A percentile compares a stretch with the other conserved stretches of the same genome.
Conservation (phyloP, 169 alveolate genomes). For the Plasmodium cynomolgi region DNA sequence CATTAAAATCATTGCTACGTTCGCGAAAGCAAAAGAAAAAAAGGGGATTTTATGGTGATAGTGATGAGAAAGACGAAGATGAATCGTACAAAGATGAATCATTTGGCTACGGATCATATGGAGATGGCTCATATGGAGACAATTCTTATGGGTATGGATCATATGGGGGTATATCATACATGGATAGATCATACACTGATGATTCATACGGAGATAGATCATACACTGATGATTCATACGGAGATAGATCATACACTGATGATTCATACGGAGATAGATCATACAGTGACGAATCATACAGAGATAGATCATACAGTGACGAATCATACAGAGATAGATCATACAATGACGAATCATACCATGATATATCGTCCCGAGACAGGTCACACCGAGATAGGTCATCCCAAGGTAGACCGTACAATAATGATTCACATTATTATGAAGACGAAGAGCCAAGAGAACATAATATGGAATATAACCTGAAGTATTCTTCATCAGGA, state of each 20-base stretch:
- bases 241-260: not conserved
- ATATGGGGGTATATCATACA: not conserved
- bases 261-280: not conserved
- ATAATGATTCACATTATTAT: not conserved
- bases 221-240: not conserved
- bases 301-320: not conserved
- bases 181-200: not conserved
- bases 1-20: not conserved
- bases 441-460: not conserved
- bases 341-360: not conserved
- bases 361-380: not conserved
- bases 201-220: not conserved
- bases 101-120: not conserved
- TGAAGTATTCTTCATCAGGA: not conserved
- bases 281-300: not conserved
- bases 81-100: not conserved
- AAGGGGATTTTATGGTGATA: not conserved
- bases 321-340: not conserved
- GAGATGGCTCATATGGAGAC: not conserved
- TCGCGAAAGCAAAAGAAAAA: not conserved
- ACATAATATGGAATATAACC: not conserved
- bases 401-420: not conserved
- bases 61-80: not conserved
- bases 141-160: not conserved
- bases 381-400: not conserved